Base-by-base conservation (phyloP, 2,329 filamentous ascomycete genomes). In the Fusarium lateritium region DNA sequence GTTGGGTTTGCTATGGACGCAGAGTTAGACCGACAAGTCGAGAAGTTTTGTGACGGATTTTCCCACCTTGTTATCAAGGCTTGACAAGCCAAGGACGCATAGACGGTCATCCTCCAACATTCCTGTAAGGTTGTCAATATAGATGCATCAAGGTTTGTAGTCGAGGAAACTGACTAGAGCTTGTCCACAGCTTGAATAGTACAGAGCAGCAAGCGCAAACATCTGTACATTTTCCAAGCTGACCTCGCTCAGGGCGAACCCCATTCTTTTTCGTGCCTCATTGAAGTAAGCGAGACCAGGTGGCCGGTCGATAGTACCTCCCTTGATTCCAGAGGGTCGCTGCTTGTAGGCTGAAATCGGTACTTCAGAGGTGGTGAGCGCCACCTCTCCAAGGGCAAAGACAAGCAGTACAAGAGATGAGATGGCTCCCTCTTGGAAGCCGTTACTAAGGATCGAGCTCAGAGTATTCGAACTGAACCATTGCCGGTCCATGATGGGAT, bases 231-330 rank as follows among this genome's bases (percentile, higher is more conserved):
- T 88, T 68, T 89, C 87, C 26, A 90, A 75, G 50, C 82, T 86
- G 71, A 83, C 86, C 24, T 87, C 83, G 3, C 84, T 84, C 54
- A 85, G 72, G 11, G 84, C 81, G 72, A 89, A 89, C 0, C 88
- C 88, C 73, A 89, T 82, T n/a, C 86, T 81, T 60, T 83, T 84
- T 51, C 88, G 82, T 17, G 87, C 88, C 75, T 90, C 88, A 65
- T 90, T 90, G 76, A 90, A 90, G 36, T 89, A 81, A 2, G 82
- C 81, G 4, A 90, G 74, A 1, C 88, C 88, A 0, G 88, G 88
- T 3, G 88, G 88, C 19, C 79, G 79, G 15, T 81, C 79, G 4
- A 76, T 69, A 3, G 83, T 81, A 2, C 86, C 85, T 14, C 86
- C 87, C 40, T 83, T 83, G 24, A 89, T 78, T 4, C 86, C 86